Conservation (phyloP, 176 grass and related monocot species). For the Leersia perrieri region DNA sequence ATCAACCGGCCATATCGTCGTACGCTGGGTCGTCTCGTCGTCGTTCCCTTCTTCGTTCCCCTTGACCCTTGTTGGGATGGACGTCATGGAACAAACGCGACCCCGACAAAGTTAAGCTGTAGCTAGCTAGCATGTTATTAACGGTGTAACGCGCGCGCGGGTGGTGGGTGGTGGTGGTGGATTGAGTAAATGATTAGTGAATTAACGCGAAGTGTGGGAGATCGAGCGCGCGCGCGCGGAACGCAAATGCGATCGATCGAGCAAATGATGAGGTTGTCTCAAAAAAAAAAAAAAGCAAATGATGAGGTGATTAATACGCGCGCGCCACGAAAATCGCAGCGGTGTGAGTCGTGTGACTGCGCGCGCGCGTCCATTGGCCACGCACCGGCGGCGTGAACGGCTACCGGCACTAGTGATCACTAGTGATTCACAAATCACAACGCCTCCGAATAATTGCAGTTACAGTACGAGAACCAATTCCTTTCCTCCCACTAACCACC, state of each 20-base stretch:
- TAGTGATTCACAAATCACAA: background rate
- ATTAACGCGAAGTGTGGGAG: background rate
- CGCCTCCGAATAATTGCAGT: conserved; percentile 13
- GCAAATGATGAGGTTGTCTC: conserved; percentile 48
- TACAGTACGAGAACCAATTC: background rate
- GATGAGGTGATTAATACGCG: conserved; percentile 42
- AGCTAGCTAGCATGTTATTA: no score
- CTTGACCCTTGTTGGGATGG: no score
- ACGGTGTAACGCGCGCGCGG: no score
- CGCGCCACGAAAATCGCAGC: background rate
- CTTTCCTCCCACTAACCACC: background rate
- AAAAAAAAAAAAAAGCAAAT: no score
- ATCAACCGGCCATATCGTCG: no score
- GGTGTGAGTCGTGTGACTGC: background rate
- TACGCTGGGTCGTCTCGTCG: no score
- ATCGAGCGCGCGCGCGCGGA: background rate
- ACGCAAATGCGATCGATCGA: no score
- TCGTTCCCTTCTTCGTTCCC: no score
- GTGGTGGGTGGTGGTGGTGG: background rate
- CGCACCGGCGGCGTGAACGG: conserved; percentile 17
- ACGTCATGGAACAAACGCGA: no score
- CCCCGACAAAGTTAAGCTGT: background rate
- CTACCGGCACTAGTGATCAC: background rate
- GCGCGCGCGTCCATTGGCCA: conserved; percentile 7
- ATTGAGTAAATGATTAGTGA: background rate